Base-by-base conservation (phyloP, 2,329 filamentous ascomycete species). In the Claviceps maximensis region DNA sequence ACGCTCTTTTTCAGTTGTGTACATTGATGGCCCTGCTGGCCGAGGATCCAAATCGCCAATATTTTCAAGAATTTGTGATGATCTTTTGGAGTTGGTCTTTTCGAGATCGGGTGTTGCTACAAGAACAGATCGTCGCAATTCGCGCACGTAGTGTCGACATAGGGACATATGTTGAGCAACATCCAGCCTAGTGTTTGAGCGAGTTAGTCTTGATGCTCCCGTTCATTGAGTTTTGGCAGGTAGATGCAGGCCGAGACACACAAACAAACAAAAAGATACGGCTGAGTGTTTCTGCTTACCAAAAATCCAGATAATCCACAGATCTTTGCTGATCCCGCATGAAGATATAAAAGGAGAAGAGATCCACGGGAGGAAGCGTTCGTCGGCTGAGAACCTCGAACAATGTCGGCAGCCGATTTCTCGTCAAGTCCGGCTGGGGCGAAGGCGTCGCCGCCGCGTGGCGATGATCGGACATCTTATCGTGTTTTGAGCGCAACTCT, bases 291-390 rank as follows among this genome's bases (percentile, higher is more conserved):
- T 41, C 15, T 17, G 66, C 81, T 54, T 74, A 97, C 93, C 94
- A 98, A 70, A 98, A 98, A 67, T 98, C 93, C 44, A 98, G 75
- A 63, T 98, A 98, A 65, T 98, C 93, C 13, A 98, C 93, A 8
- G 91, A 96, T 67, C 90, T 83, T 70, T 98, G 93, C 71, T 96
- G 90, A 69, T 98, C 94, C 63, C 93, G 83, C 93, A 98, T 98
- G 72, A 95, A 98, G 62, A 98, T 98, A 72, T 98, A 98, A 74
- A 98, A 98, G 2, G 90, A 96, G 70, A 95, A 98, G 12, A 98
- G 77, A 65, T 98, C 94, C 54, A 98, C 91, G 0, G 93, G 93
- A 49, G 94, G 88, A 21, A 94, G 78, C n/a, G 93, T 98, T 58
- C 89, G 84, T 60, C 94, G 83, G 66, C 89, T 95, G 56, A 98